These are phyloP conservation scores for Colletotrichum sp. DNA, from an alignment of 2,329 filamentous ascomycete species.

Conservation along the genomic window DNA sequence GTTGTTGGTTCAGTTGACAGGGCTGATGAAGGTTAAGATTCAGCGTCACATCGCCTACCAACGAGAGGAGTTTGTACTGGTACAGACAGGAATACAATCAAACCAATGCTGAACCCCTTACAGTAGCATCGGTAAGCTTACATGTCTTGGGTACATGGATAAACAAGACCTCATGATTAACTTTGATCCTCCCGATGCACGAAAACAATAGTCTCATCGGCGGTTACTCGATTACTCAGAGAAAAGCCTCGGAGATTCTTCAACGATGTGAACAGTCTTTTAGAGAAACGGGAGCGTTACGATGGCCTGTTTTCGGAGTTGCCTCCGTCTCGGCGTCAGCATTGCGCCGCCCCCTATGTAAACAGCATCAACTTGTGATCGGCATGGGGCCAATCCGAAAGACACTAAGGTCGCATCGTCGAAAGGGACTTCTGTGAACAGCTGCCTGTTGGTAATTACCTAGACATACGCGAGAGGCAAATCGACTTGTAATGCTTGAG, in stretches of 20 bases:
- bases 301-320: not conserved
- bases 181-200: slow-evolving; percentile 21
- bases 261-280: not conserved
- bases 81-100: not conserved
- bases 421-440: not conserved
- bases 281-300: not conserved
- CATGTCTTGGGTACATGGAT: slow-evolving; percentile 21
- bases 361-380: not conserved
- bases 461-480: not conserved
- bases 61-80: not conserved
- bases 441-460: not conserved
- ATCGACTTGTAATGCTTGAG: not conserved
- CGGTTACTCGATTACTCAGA: not conserved
- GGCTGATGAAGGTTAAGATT: not conserved
- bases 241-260: not conserved
- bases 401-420: not conserved
- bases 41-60: not conserved
- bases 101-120: not conserved
- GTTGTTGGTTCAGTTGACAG: not conserved
- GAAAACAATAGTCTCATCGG: slow-evolving; percentile 24
- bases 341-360: not conserved
- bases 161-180: slow-evolving; percentile 14
- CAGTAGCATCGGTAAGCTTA: not conserved
- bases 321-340: not conserved
- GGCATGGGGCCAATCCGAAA: not conserved